phyloP scores from a whole-genome alignment of 257 asterid species.

The Salvia miltiorrhiza region DNA sequence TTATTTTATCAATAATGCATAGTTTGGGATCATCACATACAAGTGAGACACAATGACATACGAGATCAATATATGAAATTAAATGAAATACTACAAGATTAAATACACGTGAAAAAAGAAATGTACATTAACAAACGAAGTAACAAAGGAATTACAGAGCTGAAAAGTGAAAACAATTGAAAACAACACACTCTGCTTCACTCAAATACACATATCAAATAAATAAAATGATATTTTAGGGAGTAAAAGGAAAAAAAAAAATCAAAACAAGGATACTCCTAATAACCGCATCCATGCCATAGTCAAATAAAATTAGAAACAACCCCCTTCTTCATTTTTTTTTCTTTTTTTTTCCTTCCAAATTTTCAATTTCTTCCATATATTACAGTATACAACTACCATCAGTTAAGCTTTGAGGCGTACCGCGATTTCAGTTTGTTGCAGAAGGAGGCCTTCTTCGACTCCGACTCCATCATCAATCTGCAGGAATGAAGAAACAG shows the following conservation, averaged over 20 bases:
- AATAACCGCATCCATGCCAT: constrained; percentile 85
- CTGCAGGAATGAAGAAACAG: constrained; percentile 35
- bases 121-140: constrained; percentile 25
- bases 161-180: constrained; percentile 23
- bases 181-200: constrained; percentile 37
- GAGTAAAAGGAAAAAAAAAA: not conserved
- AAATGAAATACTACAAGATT: not conserved
- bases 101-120: not conserved
- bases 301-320: constrained; percentile 36
- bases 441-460: constrained; percentile 36
- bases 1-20: not conserved
- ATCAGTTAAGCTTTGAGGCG: constrained; percentile 29
- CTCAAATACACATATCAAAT: constrained; percentile 31
- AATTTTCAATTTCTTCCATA: constrained; percentile 21
- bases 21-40: not conserved
- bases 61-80: too few relatives aligned
- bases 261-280: constrained; percentile 63
- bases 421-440: constrained; percentile 26
- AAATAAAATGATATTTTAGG: constrained; percentile 21
- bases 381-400: constrained; percentile 42
- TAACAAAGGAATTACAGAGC: constrained; percentile 31
- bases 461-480: constrained; percentile 26
- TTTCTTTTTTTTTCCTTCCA: not conserved
- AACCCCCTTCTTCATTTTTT: constrained; percentile 7
- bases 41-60: too few relatives aligned